Evolutionary conservation across 305 asterid species (phyloP), one percentile per base, ranked within the genome.

Genomic region (Ilex paraguariensis): DNA sequence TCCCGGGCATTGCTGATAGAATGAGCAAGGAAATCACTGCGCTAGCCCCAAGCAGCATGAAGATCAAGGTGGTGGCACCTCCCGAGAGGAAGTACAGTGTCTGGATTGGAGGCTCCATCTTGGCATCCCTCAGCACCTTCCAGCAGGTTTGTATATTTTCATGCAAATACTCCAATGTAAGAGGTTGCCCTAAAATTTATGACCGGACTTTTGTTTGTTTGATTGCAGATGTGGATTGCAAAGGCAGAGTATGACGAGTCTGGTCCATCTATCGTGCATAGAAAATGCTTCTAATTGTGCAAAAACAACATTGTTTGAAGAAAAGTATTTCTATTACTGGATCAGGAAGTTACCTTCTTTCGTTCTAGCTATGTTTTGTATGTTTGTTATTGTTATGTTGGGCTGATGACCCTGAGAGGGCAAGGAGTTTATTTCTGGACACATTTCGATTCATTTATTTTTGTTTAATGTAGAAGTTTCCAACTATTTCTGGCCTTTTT

Each of bases 21-120:
- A 79, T 79, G 84, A 79, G 81, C 74, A 79, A 79, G 64, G 84
- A 79, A 51, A 79, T 79, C 46, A 79, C 78, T 1, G 80, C 83
- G 17, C 69, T 78, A 66, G 83, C 83, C 55, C 83, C 83, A 16
- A 78, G 83, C 63, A 78, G 83, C 77, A 75, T 78, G 83, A 78
- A 78, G 78, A 78, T 78, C 66, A 78, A 78, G 72, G 84, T 79
- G 57, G 84, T 79, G 11, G 84, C 84, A 52, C 84, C 84, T 39
- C 84, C 84, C 5, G 84, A 79, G 74, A 79, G 84, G 61, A 79
- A 79, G 62, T 79, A 79, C 70, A 79, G 84, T 57, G 84, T 79
- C 78, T 78, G 83, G 83, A 78, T 78, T 16, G 83, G 83, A 66
- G 83, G 83, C 30, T 78, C 83, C 60, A 78, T 78, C 65, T 66